Conservation (phyloP, 1,284 basidiomycete species). For the Kwoniella shivajii region DNA sequence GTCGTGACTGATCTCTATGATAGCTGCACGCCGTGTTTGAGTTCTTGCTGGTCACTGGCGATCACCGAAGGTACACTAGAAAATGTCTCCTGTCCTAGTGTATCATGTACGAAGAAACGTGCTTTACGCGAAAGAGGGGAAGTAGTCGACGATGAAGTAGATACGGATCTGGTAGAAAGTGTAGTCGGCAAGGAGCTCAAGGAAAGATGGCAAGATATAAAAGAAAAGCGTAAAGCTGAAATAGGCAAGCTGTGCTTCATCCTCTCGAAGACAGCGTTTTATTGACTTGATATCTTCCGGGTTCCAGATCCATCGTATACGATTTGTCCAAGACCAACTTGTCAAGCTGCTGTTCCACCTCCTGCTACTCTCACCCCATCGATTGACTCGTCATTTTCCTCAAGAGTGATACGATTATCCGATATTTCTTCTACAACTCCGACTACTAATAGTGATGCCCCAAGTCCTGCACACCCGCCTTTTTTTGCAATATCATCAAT, state of each 20-base stretch:
- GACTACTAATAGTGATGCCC: not conserved
- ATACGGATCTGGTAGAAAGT: slow-evolving; percentile 65
- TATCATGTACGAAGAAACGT: slow-evolving; percentile 45
- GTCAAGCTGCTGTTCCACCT: slow-evolving; percentile 51
- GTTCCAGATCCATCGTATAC: slow-evolving; percentile 45
- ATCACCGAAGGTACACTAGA: slow-evolving; percentile 50
- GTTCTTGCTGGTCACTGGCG: slow-evolving; percentile 49
- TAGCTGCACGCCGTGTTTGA: slow-evolving; percentile 47
- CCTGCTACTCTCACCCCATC: slow-evolving; percentile 13
- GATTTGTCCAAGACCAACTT: slow-evolving; percentile 47
- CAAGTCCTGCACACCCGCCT: not conserved
- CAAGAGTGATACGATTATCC: slow-evolving; percentile 32
- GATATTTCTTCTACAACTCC: slow-evolving; percentile 21
- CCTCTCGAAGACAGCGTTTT: too few relatives aligned
- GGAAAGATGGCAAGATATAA: slow-evolving; percentile 40
- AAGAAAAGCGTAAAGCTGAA: slow-evolving; percentile 44
- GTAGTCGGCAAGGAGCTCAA: slow-evolving; percentile 45
- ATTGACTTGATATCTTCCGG: too few relatives aligned
- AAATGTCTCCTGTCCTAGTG: slow-evolving; percentile 49
- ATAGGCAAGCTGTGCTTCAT: slow-evolving; percentile 38
- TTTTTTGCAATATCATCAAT: not conserved
- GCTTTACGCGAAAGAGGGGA: slow-evolving; percentile 21
- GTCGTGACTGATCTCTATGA: slow-evolving; percentile 3
- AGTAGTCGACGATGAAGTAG: slow-evolving; percentile 54
- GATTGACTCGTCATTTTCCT: slow-evolving; percentile 4